These are phyloP conservation scores for Dactylis glomerata DNA, from an alignment of 176 grass and related monocot genomes.

Conservation along the genomic window DNA sequence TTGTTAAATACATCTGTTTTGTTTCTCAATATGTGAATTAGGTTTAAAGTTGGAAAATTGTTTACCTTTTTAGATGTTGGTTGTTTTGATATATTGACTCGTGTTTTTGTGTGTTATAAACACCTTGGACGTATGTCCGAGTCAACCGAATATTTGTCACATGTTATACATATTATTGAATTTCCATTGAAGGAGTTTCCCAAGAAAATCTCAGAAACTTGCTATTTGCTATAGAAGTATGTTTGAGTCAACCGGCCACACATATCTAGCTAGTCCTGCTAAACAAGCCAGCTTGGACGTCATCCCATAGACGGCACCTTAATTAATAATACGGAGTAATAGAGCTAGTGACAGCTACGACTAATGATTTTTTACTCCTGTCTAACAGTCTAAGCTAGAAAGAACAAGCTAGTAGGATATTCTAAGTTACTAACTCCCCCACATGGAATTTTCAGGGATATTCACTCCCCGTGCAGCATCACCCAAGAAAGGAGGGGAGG, in stretches of 20 bases:
- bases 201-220: background rate
- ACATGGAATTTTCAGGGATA: constrained; percentile 13
- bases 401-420: background rate
- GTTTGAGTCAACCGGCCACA: background rate
- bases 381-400: background rate
- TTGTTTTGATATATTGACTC: too few species aligned
- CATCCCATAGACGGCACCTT: background rate
- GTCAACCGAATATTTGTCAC: too few species aligned
- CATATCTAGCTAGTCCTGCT: background rate
- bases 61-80: too few species aligned
- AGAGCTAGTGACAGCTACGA: background rate
- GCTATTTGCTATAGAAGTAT: background rate
- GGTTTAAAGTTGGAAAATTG: too few species aligned
- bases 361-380: background rate
- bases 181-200: too few species aligned
- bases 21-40: too few species aligned
- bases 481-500: constrained; percentile 9
- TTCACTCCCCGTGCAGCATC: background rate
- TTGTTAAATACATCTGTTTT: too few species aligned
- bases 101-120: too few species aligned
- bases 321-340: background rate
- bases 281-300: constrained; percentile 9
- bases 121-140: too few species aligned
- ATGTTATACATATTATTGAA: too few species aligned
- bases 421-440: background rate